Conservation (phyloP, 306 rosid species). For the Quercus gilva region DNA sequence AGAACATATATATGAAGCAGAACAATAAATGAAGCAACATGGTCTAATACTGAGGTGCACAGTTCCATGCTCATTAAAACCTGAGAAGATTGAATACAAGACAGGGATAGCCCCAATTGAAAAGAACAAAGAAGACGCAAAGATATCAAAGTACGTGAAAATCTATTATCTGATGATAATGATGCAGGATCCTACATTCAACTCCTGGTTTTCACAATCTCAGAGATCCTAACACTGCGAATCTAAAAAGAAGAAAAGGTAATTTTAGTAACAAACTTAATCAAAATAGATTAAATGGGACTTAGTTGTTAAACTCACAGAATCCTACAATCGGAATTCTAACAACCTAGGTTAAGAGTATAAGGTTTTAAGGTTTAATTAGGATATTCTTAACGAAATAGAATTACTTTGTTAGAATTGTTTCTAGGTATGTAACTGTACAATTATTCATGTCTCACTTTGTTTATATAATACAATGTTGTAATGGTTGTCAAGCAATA, state of each 20-base stretch:
- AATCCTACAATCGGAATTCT: background rate
- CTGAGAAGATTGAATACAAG: background rate
- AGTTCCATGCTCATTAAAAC: conserved; percentile 5
- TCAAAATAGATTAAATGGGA: background rate
- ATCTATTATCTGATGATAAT: background rate
- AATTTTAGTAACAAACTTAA: background rate
- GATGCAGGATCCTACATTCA: background rate
- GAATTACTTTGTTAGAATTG: background rate
- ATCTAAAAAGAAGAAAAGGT: background rate
- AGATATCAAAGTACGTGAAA: background rate
- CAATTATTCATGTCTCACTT: background rate
- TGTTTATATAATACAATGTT: background rate
- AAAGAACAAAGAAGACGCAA: background rate
- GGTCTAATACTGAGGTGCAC: background rate
- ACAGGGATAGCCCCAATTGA: background rate
- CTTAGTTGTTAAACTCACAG: background rate
- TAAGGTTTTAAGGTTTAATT: background rate
- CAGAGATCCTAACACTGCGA: background rate
- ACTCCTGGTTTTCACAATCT: background rate
- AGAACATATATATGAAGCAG: background rate
- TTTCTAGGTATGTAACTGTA: background rate
- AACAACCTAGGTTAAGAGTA: background rate
- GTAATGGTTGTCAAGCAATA: background rate
- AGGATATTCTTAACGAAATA: background rate
- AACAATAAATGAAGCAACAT: background rate